Evolutionary conservation across 1,139 yeast species (phyloP).

Genomic region (Wickerhamomyces sp.): DNA sequence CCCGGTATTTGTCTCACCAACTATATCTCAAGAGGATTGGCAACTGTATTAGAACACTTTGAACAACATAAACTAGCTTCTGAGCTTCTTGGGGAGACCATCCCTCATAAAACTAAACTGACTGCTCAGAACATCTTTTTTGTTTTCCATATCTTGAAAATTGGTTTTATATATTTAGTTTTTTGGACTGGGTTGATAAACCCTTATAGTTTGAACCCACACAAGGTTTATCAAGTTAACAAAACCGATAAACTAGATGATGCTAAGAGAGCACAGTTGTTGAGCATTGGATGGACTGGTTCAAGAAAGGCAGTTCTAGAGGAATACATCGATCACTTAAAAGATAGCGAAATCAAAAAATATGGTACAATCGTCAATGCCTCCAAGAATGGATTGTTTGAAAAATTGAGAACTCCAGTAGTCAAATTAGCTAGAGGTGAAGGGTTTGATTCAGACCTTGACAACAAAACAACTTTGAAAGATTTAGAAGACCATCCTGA

Average conservation of each 20-base stretch:
- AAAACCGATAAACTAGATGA: slow-evolving; percentile 23
- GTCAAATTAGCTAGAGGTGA: slow-evolving; percentile 66
- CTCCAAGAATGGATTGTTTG: slow-evolving; percentile 67
- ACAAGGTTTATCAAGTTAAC: slow-evolving; percentile 23
- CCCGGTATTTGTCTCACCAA: slow-evolving; percentile 87
- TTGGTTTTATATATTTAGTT: slow-evolving; percentile 48
- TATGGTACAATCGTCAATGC: slow-evolving; percentile 81
- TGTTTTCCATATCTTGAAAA: slow-evolving; percentile 62
- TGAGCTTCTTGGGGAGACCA: slow-evolving; percentile 45
- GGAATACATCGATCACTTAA: slow-evolving; percentile 69
- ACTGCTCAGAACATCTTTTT: slow-evolving; percentile 68
- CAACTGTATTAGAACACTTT: slow-evolving; percentile 30
- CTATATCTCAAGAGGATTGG: slow-evolving; percentile 41
- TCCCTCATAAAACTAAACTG: slow-evolving; percentile 31
- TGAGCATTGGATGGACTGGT: slow-evolving; percentile 89
- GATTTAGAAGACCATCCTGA: slow-evolving; percentile 28
- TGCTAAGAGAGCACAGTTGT: slow-evolving; percentile 47
- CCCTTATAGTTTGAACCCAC: slow-evolving; percentile 57
- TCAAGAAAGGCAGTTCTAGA: slow-evolving; percentile 67
- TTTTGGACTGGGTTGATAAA: slow-evolving; percentile 71
- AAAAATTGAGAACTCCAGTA: slow-evolving; percentile 56
- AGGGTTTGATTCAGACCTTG: slow-evolving; percentile 69
- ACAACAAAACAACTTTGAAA: slow-evolving; percentile 27
- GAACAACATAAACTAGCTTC: slow-evolving; percentile 38
- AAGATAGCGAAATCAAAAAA: slow-evolving; percentile 58